A percentile compares a stretch with the other conserved stretches of the same genome.
Conservation (phyloP, 2,329 filamentous ascomycete genomes). For the Zymoseptoria ardabiliae region DNA sequence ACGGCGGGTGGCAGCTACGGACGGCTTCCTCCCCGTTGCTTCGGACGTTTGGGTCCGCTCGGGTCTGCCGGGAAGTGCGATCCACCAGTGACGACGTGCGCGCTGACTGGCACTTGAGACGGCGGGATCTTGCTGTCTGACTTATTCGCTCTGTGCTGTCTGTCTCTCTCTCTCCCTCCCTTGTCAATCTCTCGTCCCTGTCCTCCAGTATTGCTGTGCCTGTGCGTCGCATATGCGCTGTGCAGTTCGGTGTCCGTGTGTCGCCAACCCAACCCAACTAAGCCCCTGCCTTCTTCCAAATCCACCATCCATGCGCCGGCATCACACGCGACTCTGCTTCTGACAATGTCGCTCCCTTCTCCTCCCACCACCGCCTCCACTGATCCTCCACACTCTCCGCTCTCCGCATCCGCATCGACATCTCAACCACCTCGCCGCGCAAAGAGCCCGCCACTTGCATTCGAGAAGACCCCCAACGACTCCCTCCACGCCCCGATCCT, state of each 20-base stretch:
- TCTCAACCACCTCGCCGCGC: slow-evolving; percentile 10
- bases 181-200: neutral
- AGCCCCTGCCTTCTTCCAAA: neutral
- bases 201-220: no score
- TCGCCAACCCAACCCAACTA: neutral
- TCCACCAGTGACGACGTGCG: neutral
- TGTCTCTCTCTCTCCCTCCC: neutral
- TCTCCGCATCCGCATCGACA: slow-evolving; percentile 1
- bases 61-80: neutral
- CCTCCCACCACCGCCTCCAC: neutral
- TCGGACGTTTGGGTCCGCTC: neutral
- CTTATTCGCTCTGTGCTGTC: neutral
- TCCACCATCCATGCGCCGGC: neutral
- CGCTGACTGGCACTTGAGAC: neutral
- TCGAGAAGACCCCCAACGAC: slow-evolving; percentile 30
- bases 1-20: neutral
- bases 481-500: slow-evolving; percentile 22
- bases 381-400: neutral
- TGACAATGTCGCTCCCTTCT: neutral
- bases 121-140: neutral
- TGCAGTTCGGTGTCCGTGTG: neutral
- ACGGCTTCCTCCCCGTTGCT: neutral
- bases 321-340: neutral
- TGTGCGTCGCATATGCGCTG: neutral
- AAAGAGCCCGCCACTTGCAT: slow-evolving; percentile 32